Evolutionary conservation across 768 basidiomycete genomes (phyloP), one percentile per base, ranked within the genome.

Genomic region (Kwoniella botswanensis): DNA sequence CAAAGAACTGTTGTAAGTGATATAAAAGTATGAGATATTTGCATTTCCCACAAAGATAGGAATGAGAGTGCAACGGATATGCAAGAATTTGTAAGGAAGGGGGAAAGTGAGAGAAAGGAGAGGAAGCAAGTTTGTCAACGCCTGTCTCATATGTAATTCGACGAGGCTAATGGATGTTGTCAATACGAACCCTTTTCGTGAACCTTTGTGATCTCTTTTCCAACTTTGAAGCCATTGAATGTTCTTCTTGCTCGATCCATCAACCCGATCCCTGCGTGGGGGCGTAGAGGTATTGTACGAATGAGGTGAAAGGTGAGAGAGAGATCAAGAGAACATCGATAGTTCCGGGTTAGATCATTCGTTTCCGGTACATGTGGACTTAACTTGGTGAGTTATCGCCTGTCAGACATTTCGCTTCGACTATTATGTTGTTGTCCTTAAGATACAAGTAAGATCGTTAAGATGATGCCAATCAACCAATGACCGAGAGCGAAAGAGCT

Each of bases 121-220:
- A n/a, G 52, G 53, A 58, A 54, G 68, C 21, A 52, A 53, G 35
- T 24, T 54, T 64, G 70, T 71, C 70, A 71, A 71, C 70, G 62
- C 68, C 68, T 70, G 68, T 64, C 60, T 26, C 22, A 55, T 69
- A 50, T 44, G 24, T 21, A 15, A 26, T 52, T 52, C 52, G 68
- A 70, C 68, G 43, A 64, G 67, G 59, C 68, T 44, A 9, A 44
- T 64, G 52, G 42, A 22, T n/a, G 56, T 12, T 57, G 63, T 46
- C 29, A 70, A 61, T 70, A 70, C 68, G 68, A 70, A 70, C 68
- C 68, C 68, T 70, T 68, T 70, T 63, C 68, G 68, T 63, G 62
- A 57, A 70, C 68, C 68, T 64, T 60, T 21, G 44, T 42, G 17
- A 13, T 67, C 56, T 67, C 52, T 65, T 21, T 50, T 55, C 42